phyloP scores from a whole-genome alignment of 2,329 filamentous ascomycete species.

The Fusarium sp. region DNA sequence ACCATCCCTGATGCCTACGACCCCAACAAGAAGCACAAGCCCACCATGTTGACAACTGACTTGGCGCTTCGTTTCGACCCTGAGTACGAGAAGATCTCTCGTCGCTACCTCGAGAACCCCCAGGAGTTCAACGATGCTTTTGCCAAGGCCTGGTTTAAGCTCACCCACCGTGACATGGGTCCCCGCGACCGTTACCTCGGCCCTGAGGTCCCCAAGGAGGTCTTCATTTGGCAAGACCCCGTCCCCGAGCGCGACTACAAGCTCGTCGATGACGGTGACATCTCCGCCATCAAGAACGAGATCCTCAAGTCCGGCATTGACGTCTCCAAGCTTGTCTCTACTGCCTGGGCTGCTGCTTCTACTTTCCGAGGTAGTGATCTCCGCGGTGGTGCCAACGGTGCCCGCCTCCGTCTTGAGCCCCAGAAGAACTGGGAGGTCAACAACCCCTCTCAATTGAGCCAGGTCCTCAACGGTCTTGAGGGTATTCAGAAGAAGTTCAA shows the following conservation, averaged over 20 bases:
- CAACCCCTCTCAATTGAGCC: constrained; percentile 73
- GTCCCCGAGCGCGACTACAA: constrained; percentile 70
- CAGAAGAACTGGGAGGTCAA: constrained; percentile 81
- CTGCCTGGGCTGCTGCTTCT: constrained; percentile 77
- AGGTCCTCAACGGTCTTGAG: constrained; percentile 73
- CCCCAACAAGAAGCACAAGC: constrained; percentile 38
- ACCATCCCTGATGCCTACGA: constrained; percentile 54
- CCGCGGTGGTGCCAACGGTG: constrained; percentile 84
- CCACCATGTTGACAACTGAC: constrained; percentile 42
- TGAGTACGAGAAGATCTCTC: constrained; percentile 81
- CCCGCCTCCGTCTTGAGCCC: constrained; percentile 78
- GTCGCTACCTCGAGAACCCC: constrained; percentile 76
- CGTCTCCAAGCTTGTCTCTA: constrained; percentile 70
- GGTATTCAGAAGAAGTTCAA: constrained; percentile 76
- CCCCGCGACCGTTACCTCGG: constrained; percentile 78
- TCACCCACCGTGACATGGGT: constrained; percentile 83
- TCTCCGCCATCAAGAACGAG: constrained; percentile 74
- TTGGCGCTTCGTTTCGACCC: constrained; percentile 79
- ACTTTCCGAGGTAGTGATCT: constrained; percentile 82
- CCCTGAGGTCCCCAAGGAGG: constrained; percentile 78
- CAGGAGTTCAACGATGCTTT: constrained; percentile 78
- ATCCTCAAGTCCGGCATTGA: constrained; percentile 73
- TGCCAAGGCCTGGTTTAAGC: constrained; percentile 84
- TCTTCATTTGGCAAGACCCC: constrained; percentile 80
- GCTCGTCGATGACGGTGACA: constrained; percentile 71